These are phyloP conservation scores for Heracleum sosnowskyi DNA, from an alignment of 129 eudicot species.

Conservation along the genomic window DNA sequence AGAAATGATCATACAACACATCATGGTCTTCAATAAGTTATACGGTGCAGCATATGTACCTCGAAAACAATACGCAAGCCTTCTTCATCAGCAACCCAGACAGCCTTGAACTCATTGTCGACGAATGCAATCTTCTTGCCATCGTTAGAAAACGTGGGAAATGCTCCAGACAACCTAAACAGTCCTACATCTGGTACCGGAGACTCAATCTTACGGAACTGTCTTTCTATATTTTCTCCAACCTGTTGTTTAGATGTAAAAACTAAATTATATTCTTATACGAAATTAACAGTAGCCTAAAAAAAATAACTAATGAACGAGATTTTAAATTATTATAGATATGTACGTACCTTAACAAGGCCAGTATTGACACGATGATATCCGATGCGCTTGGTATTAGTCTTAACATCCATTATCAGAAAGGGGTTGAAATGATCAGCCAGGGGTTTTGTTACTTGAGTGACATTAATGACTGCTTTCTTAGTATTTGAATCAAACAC, in stretches of 20 bases:
- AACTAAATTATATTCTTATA: not conserved
- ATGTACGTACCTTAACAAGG: not conserved
- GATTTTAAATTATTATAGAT: not conserved
- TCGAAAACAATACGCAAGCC: not conserved
- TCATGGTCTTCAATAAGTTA: not conserved
- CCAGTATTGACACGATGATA: slow-evolving; percentile 4
- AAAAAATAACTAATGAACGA: not conserved
- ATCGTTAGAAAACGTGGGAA: not conserved
- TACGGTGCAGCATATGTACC: not conserved
- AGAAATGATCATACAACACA: not conserved
- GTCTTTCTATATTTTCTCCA: slow-evolving; percentile 6
- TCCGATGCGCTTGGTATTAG: not conserved
- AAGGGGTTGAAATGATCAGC: not conserved
- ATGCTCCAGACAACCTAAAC: not conserved
- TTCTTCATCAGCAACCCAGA: not conserved
- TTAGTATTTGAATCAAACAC: not conserved
- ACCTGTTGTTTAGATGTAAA: not conserved
- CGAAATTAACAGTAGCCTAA: not conserved
- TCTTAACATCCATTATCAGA: not conserved
- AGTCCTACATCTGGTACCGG: slow-evolving; percentile 6
- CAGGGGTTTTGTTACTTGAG: not conserved
- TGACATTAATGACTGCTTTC: not conserved
- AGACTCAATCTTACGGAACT: slow-evolving; percentile 1
- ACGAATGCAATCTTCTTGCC: slow-evolving; percentile 3
- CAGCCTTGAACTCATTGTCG: not conserved